phyloP scores from a whole-genome alignment of 176 grass and related monocot species.

The Elymus sibiricus region DNA sequence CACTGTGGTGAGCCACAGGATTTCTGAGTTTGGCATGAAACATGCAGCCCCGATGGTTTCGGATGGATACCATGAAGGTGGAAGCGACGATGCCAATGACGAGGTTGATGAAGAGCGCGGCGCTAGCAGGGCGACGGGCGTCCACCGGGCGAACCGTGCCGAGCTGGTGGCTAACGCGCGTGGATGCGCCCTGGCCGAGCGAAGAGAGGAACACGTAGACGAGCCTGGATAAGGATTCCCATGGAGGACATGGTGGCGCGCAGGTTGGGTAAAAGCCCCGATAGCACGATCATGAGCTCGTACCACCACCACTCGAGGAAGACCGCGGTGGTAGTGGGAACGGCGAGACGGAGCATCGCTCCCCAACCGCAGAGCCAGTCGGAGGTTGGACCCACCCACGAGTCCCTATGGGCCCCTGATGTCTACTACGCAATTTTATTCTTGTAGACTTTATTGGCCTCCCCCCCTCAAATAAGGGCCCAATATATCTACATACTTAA shows the following conservation, averaged over 20 bases:
- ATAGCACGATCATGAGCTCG: constrained; percentile 95
- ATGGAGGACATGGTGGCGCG: constrained; percentile 81
- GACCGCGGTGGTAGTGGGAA: constrained; percentile 72
- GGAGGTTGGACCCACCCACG: constrained; percentile 56
- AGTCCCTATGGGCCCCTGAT: constrained; percentile 62
- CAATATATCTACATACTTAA: no score
- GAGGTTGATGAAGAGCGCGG: constrained; percentile 43
- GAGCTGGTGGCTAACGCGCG: constrained; percentile 76
- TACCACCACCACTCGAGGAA: constrained; percentile 99
- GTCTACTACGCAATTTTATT: no score
- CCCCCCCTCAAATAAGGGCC: no score
- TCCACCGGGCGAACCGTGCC: constrained; percentile 47
- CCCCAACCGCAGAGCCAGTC: constrained; percentile 79
- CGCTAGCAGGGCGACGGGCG: constrained; percentile 48
- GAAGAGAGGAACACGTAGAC: constrained; percentile 88
- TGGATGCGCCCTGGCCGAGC: constrained; percentile 81
- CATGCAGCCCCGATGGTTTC: constrained; percentile 59
- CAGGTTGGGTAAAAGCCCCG: constrained; percentile 73
- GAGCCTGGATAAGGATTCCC: constrained; percentile 94
- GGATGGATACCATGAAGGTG: constrained; percentile 68
- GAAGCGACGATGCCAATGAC: constrained; percentile 47
- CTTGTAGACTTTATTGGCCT: no score
- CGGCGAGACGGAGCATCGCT: constrained; percentile 59
- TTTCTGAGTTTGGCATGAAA: constrained; percentile 73
- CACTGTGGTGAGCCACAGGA: constrained; percentile 55